Conservation (phyloP, 1,284 basidiomycete species). For the Gomphus bonarii region DNA sequence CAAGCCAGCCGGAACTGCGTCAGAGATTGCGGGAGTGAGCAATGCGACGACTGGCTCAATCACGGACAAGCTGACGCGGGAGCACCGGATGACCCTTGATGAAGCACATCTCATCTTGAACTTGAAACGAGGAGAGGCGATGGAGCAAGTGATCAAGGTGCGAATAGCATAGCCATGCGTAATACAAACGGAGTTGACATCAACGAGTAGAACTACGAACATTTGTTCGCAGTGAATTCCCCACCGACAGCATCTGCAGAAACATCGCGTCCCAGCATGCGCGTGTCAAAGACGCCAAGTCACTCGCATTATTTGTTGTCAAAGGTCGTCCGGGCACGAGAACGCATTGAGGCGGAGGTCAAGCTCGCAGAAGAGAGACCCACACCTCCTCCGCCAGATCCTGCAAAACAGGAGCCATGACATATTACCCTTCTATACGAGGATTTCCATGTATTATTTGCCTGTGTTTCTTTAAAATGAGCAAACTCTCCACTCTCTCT, state of each 20-base stretch:
- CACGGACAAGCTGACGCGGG: constrained; percentile 69
- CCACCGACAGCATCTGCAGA: constrained; percentile 50
- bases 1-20: constrained; percentile 49
- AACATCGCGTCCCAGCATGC: constrained; percentile 22
- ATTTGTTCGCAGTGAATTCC: constrained; percentile 84
- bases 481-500: background rate
- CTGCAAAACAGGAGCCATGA: constrained; percentile 4
- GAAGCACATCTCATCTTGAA: constrained; percentile 95
- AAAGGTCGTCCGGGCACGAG: constrained; percentile 89
- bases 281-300: constrained; percentile 26
- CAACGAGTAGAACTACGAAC: constrained; percentile 72
- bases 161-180: constrained; percentile 17
- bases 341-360: constrained; percentile 86
- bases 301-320: constrained; percentile 92
- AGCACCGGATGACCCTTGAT: constrained; percentile 90
- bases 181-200: background rate
- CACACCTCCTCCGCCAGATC: constrained; percentile 5
- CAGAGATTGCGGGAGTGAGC: constrained; percentile 62
- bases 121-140: constrained; percentile 62
- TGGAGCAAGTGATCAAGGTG: constrained; percentile 70
- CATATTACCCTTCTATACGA: background rate
- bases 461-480: background rate
- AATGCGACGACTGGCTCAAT: constrained; percentile 62
- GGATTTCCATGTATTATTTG: constrained; percentile 4
- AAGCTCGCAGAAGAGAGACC: constrained; percentile 31